Percentiles rank a stretch among this genome's conserved stretches.
These are phyloP conservation scores for Amorphotheca resinae DNA, from an alignment of 495 filamentous ascomycete species.

Conservation along the genomic window DNA sequence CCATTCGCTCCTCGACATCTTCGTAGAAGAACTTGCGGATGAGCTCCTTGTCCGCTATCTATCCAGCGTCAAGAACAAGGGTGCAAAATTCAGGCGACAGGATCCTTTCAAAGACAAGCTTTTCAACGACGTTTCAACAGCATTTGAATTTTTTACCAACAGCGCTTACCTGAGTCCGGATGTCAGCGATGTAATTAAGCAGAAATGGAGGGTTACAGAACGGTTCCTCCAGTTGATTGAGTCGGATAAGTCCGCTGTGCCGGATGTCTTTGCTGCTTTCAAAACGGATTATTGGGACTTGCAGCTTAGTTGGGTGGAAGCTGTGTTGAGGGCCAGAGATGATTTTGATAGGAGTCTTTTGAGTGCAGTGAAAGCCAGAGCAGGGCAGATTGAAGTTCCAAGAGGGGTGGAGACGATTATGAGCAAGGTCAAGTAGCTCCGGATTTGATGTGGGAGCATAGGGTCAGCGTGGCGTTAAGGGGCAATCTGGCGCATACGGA, in stretches of 20 bases:
- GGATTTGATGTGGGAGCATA: conserved; percentile 1
- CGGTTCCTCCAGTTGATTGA: conserved; percentile 63
- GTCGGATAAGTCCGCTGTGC: conserved; percentile 58
- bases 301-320: conserved; percentile 93
- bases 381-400: conserved; percentile 68
- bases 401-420: conserved; percentile 79
- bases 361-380: conserved; percentile 71
- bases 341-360: conserved; percentile 90
- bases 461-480: conserved; percentile 15
- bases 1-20: conserved; percentile 74
- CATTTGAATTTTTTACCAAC: conserved; percentile 63
- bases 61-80: conserved; percentile 73
- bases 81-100: conserved; percentile 71
- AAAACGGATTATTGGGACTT: conserved; percentile 88
- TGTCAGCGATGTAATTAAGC: conserved; percentile 50
- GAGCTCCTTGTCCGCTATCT: conserved; percentile 81
- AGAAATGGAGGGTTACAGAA: conserved; percentile 84
- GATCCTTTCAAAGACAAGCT: conserved; percentile 83
- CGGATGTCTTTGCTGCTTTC: conserved; percentile 68
- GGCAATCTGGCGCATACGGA: conserved; percentile 1
- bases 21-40: conserved; percentile 81
- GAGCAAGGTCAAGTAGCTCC: conserved; percentile 68
- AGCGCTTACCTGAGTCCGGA: conserved; percentile 37
- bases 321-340: conserved; percentile 72
- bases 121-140: conserved; percentile 75